Evolutionary conservation across 1,284 basidiomycete species (phyloP).

Genomic region (Caloboletus firmus): DNA sequence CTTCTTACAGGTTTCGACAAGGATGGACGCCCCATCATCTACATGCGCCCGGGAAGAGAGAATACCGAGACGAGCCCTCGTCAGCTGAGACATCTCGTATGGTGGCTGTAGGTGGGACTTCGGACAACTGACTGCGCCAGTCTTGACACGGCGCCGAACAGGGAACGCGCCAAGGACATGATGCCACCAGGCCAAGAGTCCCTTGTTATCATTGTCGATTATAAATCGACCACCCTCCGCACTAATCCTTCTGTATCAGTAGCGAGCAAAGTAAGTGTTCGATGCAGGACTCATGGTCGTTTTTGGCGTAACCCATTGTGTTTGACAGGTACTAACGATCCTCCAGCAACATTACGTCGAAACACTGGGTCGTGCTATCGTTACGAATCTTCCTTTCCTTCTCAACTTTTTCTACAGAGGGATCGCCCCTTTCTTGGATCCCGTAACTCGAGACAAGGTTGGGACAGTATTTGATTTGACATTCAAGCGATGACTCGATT

Average conservation of each 20-base stretch:
- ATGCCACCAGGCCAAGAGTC: conserved; percentile 83
- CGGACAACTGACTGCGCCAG: background rate
- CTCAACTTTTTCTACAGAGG: conserved; percentile 87
- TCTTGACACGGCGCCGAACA: conserved; percentile 31
- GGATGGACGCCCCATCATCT: conserved; percentile 79
- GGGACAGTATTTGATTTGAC: background rate
- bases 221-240: conserved; percentile 75
- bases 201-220: conserved; percentile 80
- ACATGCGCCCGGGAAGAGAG: conserved; percentile 81
- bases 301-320: background rate
- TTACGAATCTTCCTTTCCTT: conserved; percentile 79
- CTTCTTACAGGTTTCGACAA: conserved; percentile 81
- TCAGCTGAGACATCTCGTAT: conserved; percentile 81
- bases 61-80: conserved; percentile 76
- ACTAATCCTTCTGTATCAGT: conserved; percentile 81
- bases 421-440: conserved; percentile 86
- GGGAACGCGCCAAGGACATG: conserved; percentile 83
- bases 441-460: conserved; percentile 87
- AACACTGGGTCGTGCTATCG: conserved; percentile 82
- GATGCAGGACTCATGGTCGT: background rate
- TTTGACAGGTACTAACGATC: conserved; percentile 65
- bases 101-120: conserved; percentile 65
- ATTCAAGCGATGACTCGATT: background rate
- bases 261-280: conserved; percentile 58
- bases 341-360: conserved; percentile 92